Base-by-base conservation (phyloP, 345 rosid genomes). In the Eutrema yunnanense region DNA sequence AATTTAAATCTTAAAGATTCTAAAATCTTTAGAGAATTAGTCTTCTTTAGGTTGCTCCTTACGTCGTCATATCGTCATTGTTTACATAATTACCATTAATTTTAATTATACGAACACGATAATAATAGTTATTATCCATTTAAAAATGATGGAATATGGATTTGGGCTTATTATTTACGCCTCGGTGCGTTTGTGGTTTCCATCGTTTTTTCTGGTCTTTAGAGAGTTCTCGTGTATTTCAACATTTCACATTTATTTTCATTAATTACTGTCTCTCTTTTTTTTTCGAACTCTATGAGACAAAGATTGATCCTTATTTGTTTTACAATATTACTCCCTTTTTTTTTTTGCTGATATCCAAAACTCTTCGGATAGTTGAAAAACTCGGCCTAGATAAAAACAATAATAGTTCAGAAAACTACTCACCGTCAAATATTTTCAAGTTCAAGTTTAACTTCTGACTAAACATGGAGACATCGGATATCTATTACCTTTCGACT, bases 41-140 rank as follows among this genome's bases (percentile, higher is more conserved):
- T 22, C 26, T 22, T 22, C 41, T 32, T 41, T 72, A 52, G 53
- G 10, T 27, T 2, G 43, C 16, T 46, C 47, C 2, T 56, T 65
- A 73, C 77, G 65, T 65, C 44, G 51, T 46, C 65, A 29, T 30
- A 47, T 27, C 72, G 52, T 73, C 77, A 65, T 37, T 19, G 33
- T 46, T 48, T 56, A 47, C 65, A 73, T 56, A 65, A 55, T 47
- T 46, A 26, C 5, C 26, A n/a, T 34, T 56, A 56, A 8, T 34
- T 34, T 34, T 56, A 56, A 8, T 34, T 34, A 14, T 8, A 56
- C 62, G 22, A 34, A 14, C 36, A 56, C 62, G 29, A 38, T 56
- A 8, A 34, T 34, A 26, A 34, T 4, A 56, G 27, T 8, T 19
- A n/a, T 43, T 54, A 27, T 34, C 14, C 34, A 33, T 34, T 34